Evolutionary conservation across 1,284 basidiomycete species (phyloP).

Genomic region (Melampsora americana): DNA sequence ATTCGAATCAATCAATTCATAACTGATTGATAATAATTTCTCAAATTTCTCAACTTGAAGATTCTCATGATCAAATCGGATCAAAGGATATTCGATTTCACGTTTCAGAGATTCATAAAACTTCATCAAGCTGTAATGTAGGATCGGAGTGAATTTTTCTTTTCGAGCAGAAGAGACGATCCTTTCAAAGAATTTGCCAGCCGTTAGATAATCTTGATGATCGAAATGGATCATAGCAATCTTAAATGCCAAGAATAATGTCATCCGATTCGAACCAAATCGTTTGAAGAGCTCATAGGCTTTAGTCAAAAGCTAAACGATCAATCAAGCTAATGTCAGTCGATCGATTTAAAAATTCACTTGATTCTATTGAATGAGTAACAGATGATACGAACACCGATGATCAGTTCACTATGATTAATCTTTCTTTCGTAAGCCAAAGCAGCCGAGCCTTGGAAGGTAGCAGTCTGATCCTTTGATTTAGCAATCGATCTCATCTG

Average conservation of each 20-base stretch:
- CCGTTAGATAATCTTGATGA: slow-evolving; percentile 74
- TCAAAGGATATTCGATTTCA: not conserved
- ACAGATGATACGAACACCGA: slow-evolving; percentile 64
- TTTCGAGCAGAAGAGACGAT: slow-evolving; percentile 78
- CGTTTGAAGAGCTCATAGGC: slow-evolving; percentile 85
- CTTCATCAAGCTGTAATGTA: slow-evolving; percentile 67
- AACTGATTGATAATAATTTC: slow-evolving; percentile 14
- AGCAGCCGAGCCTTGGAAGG: slow-evolving; percentile 53
- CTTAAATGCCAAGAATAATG: slow-evolving; percentile 75
- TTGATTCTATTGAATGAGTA: not conserved
- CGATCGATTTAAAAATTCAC: not conserved
- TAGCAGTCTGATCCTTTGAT: slow-evolving; percentile 50
- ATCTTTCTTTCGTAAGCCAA: slow-evolving; percentile 83
- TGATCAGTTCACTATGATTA: slow-evolving; percentile 72
- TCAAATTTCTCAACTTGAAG: not conserved
- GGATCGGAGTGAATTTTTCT: slow-evolving; percentile 71
- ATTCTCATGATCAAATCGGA: not conserved
- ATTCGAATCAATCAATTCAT: slow-evolving; percentile 13
- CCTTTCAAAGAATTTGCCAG: slow-evolving; percentile 82
- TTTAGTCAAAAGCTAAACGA: slow-evolving; percentile 74
- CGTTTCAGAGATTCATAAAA: slow-evolving; percentile 66
- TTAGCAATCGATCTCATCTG: slow-evolving; percentile 45
- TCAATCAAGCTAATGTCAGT: not conserved
- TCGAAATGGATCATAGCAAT: slow-evolving; percentile 78
- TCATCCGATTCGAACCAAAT: slow-evolving; percentile 62